Base-by-base conservation (phyloP, 2,329 filamentous ascomycete genomes). In the Fusarium sp. region DNA sequence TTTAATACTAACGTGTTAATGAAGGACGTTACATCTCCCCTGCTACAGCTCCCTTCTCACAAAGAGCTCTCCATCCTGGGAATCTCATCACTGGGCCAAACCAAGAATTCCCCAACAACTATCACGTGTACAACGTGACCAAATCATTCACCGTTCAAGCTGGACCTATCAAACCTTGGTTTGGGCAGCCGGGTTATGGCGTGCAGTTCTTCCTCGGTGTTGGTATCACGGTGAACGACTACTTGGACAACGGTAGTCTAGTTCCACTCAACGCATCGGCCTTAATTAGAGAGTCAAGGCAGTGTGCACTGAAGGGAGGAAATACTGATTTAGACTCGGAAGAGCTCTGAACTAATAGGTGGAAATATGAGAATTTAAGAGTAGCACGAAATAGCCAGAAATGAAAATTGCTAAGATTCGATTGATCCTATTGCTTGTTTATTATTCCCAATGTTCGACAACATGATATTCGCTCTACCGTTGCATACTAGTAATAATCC, bases 111-210 rank as follows among this genome's bases (percentile, higher is more conserved):
- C 71, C 71, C 6, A 72, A 55, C 28, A 74, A 74, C 14, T 74
- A 74, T 3, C 71, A 58, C 8, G 45, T 75, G 2, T 74, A 75
- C 22, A 72, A 39, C 1, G 71, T 74, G 15, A 30, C 24, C 5
- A 55, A 38, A 17, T 32, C 42, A 4, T 68, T 74, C 13, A 74
- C 71, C 4, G 71, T 74, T 4, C 63, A 69, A 7, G 58, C 68
- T 7, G 71, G 71, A 10, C 71, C 71, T 11, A 74, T 74, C 3
- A n/a, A 18, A 4, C 71, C 71, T 1, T 74, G 71, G 71, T 74
- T 74, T 17, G 55, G 63, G 0, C 71, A 74, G n/a, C 71, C 71
- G 4, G 71, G 71, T 5, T 54, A 72, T 3, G 71, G 71, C 0
- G 57, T 60, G 4, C 71, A 74, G 3, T 74, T 74, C 56, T 74